Evolutionary conservation across 169 alveolate species (phyloP).

Genomic region (Neospora caninum): DNA sequence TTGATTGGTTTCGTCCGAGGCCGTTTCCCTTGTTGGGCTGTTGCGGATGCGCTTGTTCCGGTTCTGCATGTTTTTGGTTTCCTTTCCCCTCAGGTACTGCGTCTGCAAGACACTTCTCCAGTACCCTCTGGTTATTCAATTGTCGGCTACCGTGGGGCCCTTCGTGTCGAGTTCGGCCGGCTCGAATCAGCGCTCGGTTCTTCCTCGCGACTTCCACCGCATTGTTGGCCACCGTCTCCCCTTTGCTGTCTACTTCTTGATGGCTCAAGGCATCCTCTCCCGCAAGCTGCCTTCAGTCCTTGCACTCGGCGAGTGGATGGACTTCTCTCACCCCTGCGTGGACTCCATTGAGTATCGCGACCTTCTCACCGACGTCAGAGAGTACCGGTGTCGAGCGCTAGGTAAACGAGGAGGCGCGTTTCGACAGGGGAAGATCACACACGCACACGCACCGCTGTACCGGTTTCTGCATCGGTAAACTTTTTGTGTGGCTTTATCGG

Average conservation of each 20-base stretch:
- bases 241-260: not conserved
- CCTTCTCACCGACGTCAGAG: not conserved
- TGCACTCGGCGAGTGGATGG: not conserved
- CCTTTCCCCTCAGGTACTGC: not conserved
- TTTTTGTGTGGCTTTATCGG: no score
- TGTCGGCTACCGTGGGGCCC: not conserved
- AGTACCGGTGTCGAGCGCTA: not conserved
- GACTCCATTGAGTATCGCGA: constrained; percentile 11
- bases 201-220: not conserved
- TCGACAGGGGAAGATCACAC: no score
- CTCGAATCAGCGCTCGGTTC: not conserved
- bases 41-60: not conserved
- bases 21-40: no score
- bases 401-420: not conserved
- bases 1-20: no score
- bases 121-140: not conserved
- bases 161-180: not conserved
- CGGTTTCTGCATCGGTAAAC: no score
- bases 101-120: not conserved
- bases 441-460: no score
- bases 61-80: not conserved
- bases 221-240: not conserved
- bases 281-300: not conserved
- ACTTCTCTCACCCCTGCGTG: not conserved
- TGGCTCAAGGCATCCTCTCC: constrained; percentile 8